Evolutionary conservation across 2,329 filamentous ascomycete species (phyloP), one percentile per base, ranked within the genome.

Genomic region (Pseudopyrenochaeta lycopersici): DNA sequence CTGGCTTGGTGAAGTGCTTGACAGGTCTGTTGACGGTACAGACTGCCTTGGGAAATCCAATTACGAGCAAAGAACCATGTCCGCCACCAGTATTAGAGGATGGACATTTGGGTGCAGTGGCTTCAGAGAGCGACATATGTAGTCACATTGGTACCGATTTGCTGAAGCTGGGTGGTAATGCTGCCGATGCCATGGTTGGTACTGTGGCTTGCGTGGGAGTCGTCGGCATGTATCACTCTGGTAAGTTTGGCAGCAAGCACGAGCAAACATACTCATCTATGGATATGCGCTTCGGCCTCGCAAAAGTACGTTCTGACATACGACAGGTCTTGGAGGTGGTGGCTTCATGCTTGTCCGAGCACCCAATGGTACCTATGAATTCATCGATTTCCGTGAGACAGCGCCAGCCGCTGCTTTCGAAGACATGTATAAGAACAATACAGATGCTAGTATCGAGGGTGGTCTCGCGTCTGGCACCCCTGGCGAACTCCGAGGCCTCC

Each of bases 371-470:
- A 80, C 81, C 15, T 96, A 93, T 70, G 92, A 96, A 70, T 88
- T 88, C 53, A 87, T 98, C 63, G 94, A 98, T 76, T 98, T 96
- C 70, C 84, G 94, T 41, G 94, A 98, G 74, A 87, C 89, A 0
- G 94, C 94, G 0, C 94, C 94, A 0, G 90, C 88, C 0, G 90
- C 91, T 0, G 90, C 92, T 0, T 88, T 83, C 60, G 82, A 92
- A 74, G 86, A 96, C 67, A 98, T 98, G 94, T 98, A 89, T 74
- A 82, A 85, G 52, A 86, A 87, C 49, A 89, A 95, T 59, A 80
- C 83, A 1, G 75, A 82, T 1, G 86, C 84, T 1, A 92, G 90
- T 49, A 79, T 94, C 1, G 80, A 80, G 23, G 90, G 91, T 2
- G 92, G 92, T 0, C 77, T 96, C 29, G 88, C 76, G 36, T 74